Evolutionary conservation across 305 asterid genomes (phyloP).

Genomic region (Euphrasia arctica): DNA sequence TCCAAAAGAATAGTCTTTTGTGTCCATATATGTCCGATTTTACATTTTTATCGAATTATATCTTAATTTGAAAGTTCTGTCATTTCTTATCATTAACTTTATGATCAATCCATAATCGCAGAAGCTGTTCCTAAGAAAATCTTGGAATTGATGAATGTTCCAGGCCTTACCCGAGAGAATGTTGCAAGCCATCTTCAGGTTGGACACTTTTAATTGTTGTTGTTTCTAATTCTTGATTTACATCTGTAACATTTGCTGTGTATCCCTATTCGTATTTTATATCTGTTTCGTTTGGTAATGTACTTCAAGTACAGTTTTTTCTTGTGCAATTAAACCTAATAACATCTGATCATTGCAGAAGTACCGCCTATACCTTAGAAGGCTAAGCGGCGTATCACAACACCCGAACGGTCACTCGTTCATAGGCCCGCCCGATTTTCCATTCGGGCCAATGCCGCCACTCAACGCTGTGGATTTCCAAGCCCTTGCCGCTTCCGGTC

Average conservation of each 20-base stretch:
- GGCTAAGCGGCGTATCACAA: constrained; percentile 28
- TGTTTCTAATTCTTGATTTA: background rate
- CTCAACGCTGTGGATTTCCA: constrained; percentile 65
- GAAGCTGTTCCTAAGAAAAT: constrained; percentile 14
- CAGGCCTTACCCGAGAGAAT: constrained; percentile 10
- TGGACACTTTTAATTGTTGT: background rate
- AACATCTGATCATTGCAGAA: background rate
- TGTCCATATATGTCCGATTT: background rate
- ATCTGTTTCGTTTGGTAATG: too few relatives aligned
- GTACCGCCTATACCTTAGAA: constrained; percentile 5
- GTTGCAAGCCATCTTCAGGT: constrained; percentile 9
- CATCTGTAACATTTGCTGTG: background rate
- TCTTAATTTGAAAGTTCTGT: background rate
- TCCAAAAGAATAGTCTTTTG: background rate
- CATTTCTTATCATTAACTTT: background rate
- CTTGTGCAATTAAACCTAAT: too few relatives aligned
- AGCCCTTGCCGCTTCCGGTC: constrained; percentile 28
- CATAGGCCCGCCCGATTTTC: background rate
- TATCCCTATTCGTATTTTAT: background rate
- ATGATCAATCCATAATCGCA: background rate
- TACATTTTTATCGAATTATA: background rate
- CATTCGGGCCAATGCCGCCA: constrained; percentile 18
- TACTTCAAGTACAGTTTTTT: too few relatives aligned
- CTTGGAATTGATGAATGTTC: constrained; percentile 5
- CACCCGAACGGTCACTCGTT: background rate